Base-by-base conservation (phyloP, 305 asterid genomes). In the Andrographis paniculata region DNA sequence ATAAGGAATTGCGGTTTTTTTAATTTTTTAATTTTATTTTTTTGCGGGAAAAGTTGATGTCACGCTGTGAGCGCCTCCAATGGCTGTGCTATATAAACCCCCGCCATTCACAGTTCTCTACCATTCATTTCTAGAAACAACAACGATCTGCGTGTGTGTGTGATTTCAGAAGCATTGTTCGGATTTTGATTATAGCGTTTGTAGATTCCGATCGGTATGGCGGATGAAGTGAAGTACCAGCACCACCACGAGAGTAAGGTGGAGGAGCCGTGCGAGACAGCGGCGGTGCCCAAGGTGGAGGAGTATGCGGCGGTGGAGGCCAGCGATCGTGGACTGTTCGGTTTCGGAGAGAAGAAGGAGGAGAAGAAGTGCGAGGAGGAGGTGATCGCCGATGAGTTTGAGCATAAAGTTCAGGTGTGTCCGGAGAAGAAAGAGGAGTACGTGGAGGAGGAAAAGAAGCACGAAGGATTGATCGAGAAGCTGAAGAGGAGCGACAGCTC, bases 251-350 rank as follows among this genome's bases (percentile, higher is more conserved):
- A n/a, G 54, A 28, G 1, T 24, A 33, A 28, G 42, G 9, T 12
- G 1, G 54, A 48, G 10, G 54, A 33, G 14, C 50, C 30, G 14
- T n/a, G 31, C 21, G 40, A 18, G 3, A n/a, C n/a, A n/a, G 2
- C 14, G 15, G 42, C 54, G 1, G 44, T n/a, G 6, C 42, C 42
- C 8, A 37, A 37, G 17, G 42, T n/a, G 3, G 17, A 37, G 42
- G 42, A 37, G 5, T 13, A 4, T 12, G 3, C 42, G 3, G 17
- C 42, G 0, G 55, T 18, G 14, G 55, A 50, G 5, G 27, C 30
- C 19, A 10, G 44, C 18, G 55, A 50, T 50, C 55, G 55, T 2
- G 55, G 55, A n/a, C 28, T 50, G 30, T 50, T 50, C 30, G 55
- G 36, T 36, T 50, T 50, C 45, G 44, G 1, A 3, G 20, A 14